Evolutionary conservation across 1,284 basidiomycete genomes (phyloP).

Genomic region (Coriolopsis trogii): DNA sequence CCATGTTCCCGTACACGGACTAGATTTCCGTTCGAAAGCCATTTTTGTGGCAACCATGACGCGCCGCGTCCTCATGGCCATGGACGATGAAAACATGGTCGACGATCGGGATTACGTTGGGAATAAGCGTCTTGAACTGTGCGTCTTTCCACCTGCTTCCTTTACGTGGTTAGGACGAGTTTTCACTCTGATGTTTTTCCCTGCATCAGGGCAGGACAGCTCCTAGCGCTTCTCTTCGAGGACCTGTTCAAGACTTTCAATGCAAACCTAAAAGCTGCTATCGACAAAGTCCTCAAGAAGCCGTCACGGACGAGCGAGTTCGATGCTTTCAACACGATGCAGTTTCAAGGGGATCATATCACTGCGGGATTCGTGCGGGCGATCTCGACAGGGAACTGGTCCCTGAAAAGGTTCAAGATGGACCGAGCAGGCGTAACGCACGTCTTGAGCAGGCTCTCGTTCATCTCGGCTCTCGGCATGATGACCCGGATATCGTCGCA

Average conservation of each 20-base stretch:
- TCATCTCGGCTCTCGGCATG: constrained; percentile 99
- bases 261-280: constrained; percentile 91
- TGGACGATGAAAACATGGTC: constrained; percentile 96
- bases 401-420: constrained; percentile 99
- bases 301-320: constrained; percentile 94
- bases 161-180: no score
- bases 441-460: constrained; percentile 92
- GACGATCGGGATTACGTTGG: constrained; percentile 99
- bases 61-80: constrained; percentile 92
- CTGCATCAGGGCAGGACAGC: constrained; percentile 83
- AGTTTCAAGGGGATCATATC: constrained; percentile 93
- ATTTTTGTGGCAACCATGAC: constrained; percentile 99
- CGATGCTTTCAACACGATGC: constrained; percentile 94
- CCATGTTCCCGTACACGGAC: constrained; percentile 90
- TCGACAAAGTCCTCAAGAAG: constrained; percentile 99
- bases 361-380: constrained; percentile 97
- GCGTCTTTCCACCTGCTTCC: constrained; percentile 32
- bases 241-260: constrained; percentile 99
- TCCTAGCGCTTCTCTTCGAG: constrained; percentile 95
- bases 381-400: constrained; percentile 99
- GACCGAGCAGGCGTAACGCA: constrained; percentile 99
- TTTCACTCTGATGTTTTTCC: background rate
- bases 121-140: constrained; percentile 98
- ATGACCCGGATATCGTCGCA: constrained; percentile 99
- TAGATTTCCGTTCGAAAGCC: constrained; percentile 95